Conservation (phyloP, 2,329 filamentous ascomycete species). For the Pseudocercospora macadamiae region DNA sequence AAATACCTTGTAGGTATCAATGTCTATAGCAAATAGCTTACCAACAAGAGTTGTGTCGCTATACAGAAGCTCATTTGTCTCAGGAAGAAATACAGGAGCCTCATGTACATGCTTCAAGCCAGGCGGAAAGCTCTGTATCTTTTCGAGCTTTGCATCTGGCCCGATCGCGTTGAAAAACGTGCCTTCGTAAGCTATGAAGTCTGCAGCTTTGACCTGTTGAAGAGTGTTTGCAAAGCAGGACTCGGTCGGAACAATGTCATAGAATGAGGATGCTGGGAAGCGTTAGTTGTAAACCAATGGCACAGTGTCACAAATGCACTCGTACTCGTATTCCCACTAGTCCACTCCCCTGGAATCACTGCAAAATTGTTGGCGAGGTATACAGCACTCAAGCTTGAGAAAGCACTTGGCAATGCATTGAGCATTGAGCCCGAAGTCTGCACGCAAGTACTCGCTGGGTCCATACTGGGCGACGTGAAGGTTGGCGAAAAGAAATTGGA, state of each 20-base stretch:
- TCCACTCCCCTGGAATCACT: constrained; percentile 27
- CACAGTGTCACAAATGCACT: not conserved
- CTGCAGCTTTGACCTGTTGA: constrained; percentile 22
- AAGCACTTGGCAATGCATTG: constrained; percentile 20
- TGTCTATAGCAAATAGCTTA: constrained; percentile 29
- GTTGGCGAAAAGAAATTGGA: constrained; percentile 15
- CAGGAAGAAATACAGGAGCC: constrained; percentile 32
- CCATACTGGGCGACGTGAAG: constrained; percentile 8
- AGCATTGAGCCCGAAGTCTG: constrained; percentile 16
- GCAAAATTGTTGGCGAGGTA: constrained; percentile 26
- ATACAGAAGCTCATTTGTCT: constrained; percentile 33
- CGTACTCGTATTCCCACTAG: constrained; percentile 21
- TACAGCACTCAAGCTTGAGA: constrained; percentile 22
- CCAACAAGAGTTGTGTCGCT: constrained; percentile 31
- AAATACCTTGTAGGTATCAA: constrained; percentile 24
- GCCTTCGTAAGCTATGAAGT: constrained; percentile 34
- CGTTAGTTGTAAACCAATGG: not conserved
- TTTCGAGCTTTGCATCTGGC: constrained; percentile 28
- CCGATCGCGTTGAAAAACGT: constrained; percentile 34
- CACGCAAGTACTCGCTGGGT: constrained; percentile 18
- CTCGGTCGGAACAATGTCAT: constrained; percentile 24
- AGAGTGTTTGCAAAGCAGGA: constrained; percentile 17
- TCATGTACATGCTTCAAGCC: constrained; percentile 30
- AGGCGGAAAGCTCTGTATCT: constrained; percentile 28
- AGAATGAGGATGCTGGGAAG: constrained; percentile 23